Evolutionary conservation across 2,329 filamentous ascomycete genomes (phyloP).

Genomic region (Cordyceps fumosorosea): DNA sequence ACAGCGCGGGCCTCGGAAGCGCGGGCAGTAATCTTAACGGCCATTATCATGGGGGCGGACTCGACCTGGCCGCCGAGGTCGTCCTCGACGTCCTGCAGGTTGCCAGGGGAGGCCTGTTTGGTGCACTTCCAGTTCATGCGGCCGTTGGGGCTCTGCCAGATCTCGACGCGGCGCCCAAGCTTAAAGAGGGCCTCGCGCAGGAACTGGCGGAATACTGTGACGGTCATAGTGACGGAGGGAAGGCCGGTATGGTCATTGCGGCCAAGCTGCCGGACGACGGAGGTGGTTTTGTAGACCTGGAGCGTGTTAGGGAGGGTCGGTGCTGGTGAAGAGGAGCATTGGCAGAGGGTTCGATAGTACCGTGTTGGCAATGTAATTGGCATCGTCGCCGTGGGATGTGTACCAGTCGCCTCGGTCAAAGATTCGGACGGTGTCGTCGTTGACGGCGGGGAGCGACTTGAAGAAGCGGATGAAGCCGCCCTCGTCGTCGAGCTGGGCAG

Average conservation of each 20-base stretch:
- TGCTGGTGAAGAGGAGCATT: too few species aligned
- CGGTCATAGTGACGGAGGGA: conserved; percentile 88
- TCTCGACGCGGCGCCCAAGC: conserved; percentile 83
- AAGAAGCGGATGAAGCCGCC: conserved; percentile 95
- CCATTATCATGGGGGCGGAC: conserved; percentile 86
- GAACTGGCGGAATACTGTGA: conserved; percentile 93
- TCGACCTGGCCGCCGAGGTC: conserved; percentile 84
- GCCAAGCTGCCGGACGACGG: conserved; percentile 85
- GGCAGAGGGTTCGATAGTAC: conserved; percentile 33
- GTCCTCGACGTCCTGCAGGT: conserved; percentile 94
- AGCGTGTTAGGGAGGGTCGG: neutral
- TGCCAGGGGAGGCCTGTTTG: conserved; percentile 92
- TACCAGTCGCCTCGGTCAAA: conserved; percentile 96
- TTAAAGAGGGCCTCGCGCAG: conserved; percentile 89
- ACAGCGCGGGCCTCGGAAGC: conserved; percentile 78
- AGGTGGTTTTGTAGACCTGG: conserved; percentile 94
- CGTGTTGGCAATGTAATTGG: conserved; percentile 72
- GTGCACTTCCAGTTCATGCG: conserved; percentile 87
- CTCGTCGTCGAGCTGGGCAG: conserved; percentile 80
- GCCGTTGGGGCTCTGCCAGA: conserved; percentile 70
- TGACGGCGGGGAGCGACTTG: conserved; percentile 68
- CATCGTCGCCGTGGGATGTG: conserved; percentile 84
- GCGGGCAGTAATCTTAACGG: conserved; percentile 88
- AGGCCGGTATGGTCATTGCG: conserved; percentile 77
- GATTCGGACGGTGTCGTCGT: conserved; percentile 73